Evolutionary conservation across 371 early-diverging fungal species (phyloP).

Genomic region (Lichtheimia ramosa): DNA sequence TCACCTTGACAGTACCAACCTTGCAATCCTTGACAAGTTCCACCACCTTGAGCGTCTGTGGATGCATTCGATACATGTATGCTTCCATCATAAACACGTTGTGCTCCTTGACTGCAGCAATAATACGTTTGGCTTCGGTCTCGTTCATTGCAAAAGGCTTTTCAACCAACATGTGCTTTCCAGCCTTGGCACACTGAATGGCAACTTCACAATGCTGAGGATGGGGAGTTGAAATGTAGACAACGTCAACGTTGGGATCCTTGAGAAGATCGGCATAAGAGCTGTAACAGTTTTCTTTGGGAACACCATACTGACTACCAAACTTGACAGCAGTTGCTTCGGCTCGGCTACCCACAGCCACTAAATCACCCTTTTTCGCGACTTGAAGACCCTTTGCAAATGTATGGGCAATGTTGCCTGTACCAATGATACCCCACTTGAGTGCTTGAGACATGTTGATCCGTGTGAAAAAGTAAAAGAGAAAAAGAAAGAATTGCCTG

Average conservation of each 20-base stretch:
- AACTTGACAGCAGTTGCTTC: constrained; percentile 28
- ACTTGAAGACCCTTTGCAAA: constrained; percentile 39
- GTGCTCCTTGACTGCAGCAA: constrained; percentile 29
- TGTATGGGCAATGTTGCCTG: constrained; percentile 48
- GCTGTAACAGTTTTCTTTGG: constrained; percentile 23
- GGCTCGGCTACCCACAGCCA: constrained; percentile 47
- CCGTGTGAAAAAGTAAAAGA: constrained; percentile 3
- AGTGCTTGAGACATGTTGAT: constrained; percentile 18
- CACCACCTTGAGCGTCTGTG: constrained; percentile 35
- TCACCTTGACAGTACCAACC: constrained; percentile 40
- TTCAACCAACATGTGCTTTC: constrained; percentile 51
- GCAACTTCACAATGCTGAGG: constrained; percentile 46
- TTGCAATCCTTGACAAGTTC: constrained; percentile 28
- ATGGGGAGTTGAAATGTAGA: constrained; percentile 50
- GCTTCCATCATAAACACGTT: constrained; percentile 49
- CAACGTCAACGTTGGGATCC: constrained; percentile 41
- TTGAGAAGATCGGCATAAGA: constrained; percentile 35
- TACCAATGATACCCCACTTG: constrained; percentile 52
- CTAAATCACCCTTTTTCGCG: constrained; percentile 28
- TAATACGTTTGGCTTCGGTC: constrained; percentile 28
- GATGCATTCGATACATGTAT: constrained; percentile 54
- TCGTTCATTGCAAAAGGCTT: constrained; percentile 54
- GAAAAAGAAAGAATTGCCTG: background rate
- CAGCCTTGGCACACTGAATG: constrained; percentile 25
- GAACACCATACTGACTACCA: constrained; percentile 27